Conservation (phyloP, 108 stramenopile species). For the Discostella stelligeroides region DNA sequence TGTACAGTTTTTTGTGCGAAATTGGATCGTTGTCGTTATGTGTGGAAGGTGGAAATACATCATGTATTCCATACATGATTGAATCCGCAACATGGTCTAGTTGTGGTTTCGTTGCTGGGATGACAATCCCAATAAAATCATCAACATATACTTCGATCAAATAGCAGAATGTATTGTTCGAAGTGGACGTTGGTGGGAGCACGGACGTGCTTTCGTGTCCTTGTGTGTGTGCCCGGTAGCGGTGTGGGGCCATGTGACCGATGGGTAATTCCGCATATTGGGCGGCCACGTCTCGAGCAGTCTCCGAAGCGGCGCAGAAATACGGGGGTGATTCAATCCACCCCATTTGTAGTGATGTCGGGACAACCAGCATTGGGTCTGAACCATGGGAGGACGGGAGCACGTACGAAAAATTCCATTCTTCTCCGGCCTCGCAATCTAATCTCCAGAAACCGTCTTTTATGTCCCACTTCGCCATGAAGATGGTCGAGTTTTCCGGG, state of each 20-base stretch:
- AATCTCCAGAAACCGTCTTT: constrained; percentile 41
- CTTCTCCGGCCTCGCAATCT: constrained; percentile 14
- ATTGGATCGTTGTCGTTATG: constrained; percentile 34
- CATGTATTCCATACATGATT: constrained; percentile 22
- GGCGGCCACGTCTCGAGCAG: constrained; percentile 33
- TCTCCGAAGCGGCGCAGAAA: constrained; percentile 51
- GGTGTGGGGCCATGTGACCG: constrained; percentile 1
- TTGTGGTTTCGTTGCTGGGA: constrained; percentile 11
- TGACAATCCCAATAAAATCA: constrained; percentile 32
- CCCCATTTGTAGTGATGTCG: constrained; percentile 45
- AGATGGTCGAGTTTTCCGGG: constrained; percentile 1
- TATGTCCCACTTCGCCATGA: constrained; percentile 30
- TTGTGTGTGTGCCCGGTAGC: neutral
- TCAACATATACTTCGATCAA: constrained; percentile 39
- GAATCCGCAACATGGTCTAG: constrained; percentile 6
- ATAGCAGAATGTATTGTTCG: neutral
- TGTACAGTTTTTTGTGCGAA: constrained; percentile 46
- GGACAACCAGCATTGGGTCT: constrained; percentile 29
- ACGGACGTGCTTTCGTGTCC: neutral
- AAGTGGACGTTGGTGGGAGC: neutral
- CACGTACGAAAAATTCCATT: constrained; percentile 43
- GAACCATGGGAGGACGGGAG: constrained; percentile 6
- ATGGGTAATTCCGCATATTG: constrained; percentile 2
- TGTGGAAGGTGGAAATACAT: constrained; percentile 24
- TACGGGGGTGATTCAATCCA: constrained; percentile 51